A percentile compares a stretch with the other conserved stretches of the same genome.
These are phyloP conservation scores for Thalassiosira profunda DNA, from an alignment of 108 stramenopile species.

Conservation along the genomic window DNA sequence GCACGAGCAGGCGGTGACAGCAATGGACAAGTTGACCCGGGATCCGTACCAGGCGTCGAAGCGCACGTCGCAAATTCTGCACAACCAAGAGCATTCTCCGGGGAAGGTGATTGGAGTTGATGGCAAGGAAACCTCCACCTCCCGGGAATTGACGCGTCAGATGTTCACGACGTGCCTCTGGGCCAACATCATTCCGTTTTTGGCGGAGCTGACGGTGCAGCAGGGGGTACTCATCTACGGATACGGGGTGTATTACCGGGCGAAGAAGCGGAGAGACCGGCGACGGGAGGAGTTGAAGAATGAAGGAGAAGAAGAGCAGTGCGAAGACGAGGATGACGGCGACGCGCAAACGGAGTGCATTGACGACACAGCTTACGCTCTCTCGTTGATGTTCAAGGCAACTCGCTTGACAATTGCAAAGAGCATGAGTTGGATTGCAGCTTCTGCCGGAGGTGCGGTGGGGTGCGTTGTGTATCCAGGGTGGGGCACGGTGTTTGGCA, in stretches of 20 bases:
- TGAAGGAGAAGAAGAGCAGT: not conserved
- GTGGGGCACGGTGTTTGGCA: slow-evolving; percentile 50
- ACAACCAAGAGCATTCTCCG: slow-evolving; percentile 30
- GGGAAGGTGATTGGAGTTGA: slow-evolving; percentile 41
- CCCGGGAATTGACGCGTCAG: slow-evolving; percentile 27
- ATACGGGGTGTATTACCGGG: slow-evolving; percentile 43
- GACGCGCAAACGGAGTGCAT: slow-evolving; percentile 10
- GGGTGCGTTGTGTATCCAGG: slow-evolving; percentile 43
- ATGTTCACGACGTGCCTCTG: slow-evolving; percentile 56
- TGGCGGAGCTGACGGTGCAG: slow-evolving; percentile 56
- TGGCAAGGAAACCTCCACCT: slow-evolving; percentile 39
- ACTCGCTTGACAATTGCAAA: slow-evolving; percentile 30
- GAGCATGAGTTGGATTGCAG: slow-evolving; percentile 36
- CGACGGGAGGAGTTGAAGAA: not conserved
- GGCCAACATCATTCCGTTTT: slow-evolving; percentile 52
- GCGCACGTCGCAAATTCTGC: slow-evolving; percentile 41
- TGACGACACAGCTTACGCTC: slow-evolving; percentile 37
- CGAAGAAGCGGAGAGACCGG: slow-evolving; percentile 31
- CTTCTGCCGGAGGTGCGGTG: slow-evolving; percentile 40
- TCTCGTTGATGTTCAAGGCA: slow-evolving; percentile 30
- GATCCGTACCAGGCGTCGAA: slow-evolving; percentile 43
- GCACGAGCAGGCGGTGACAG: slow-evolving; percentile 27
- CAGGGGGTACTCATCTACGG: slow-evolving; percentile 46
- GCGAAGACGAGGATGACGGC: not conserved
- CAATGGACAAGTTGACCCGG: slow-evolving; percentile 54